phyloP scores from a whole-genome alignment of 805 yeast species.

The Candida methanosorbosa region DNA sequence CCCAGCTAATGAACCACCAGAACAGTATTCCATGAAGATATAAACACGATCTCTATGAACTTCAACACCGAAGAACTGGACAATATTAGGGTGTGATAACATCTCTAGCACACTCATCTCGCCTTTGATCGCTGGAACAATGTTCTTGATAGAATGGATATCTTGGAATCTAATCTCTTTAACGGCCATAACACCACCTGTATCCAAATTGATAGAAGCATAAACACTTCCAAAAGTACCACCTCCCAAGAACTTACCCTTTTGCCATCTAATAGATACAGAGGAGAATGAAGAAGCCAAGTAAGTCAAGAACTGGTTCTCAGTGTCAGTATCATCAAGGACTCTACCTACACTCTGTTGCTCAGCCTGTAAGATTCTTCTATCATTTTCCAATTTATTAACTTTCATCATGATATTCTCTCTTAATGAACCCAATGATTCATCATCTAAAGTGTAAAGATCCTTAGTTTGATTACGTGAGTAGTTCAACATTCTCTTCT shows the following conservation, averaged over 20 bases:
- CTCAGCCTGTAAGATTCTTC: conserved; percentile 32
- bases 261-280: conserved; percentile 94
- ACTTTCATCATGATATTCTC: conserved; percentile 64
- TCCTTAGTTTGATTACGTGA: conserved; percentile 30
- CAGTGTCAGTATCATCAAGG: conserved; percentile 78
- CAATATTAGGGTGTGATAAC: conserved; percentile 93
- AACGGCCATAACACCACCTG: conserved; percentile 95
- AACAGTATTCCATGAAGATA: conserved; percentile 96
- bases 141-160: conserved; percentile 70
- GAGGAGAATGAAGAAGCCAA: conserved; percentile 85
- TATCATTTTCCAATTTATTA: conserved; percentile 48
- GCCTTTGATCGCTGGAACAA: conserved; percentile 84
- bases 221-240: conserved; percentile 94
- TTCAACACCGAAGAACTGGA: conserved; percentile 94
- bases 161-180: conserved; percentile 91
- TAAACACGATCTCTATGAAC: conserved; percentile 94
- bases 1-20: conserved; percentile 87
- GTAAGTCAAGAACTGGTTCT: conserved; percentile 77
- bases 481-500: conserved; percentile 46
- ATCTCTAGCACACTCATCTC: conserved; percentile 96
- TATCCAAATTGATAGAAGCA: conserved; percentile 86
- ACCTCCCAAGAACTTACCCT: conserved; percentile 87
- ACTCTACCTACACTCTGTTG: conserved; percentile 74
- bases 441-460: conserved; percentile 45
- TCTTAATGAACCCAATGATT: conserved; percentile 47